phyloP scores from a whole-genome alignment of 1,139 yeast genomes.

The Debaryomyces coudertii region DNA sequence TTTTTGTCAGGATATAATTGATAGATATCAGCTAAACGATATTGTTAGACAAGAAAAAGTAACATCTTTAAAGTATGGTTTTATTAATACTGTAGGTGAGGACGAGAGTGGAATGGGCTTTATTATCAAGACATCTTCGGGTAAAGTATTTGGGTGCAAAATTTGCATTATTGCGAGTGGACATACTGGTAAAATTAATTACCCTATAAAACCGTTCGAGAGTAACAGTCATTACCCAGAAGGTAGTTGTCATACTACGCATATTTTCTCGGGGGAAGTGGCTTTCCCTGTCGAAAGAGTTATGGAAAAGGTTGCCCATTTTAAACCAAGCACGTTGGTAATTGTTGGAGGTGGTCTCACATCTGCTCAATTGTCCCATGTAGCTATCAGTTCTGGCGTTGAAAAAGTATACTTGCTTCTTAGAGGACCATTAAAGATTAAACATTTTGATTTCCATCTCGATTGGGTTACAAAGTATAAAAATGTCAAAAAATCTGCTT shows the following conservation, averaged over 20 bases:
- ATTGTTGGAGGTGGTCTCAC: constrained; percentile 55
- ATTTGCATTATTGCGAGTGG: constrained; percentile 46
- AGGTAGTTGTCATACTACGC: constrained; percentile 49
- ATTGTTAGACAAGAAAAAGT: constrained; percentile 41
- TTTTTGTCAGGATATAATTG: constrained; percentile 40
- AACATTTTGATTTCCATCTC: constrained; percentile 53
- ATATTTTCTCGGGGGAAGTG: constrained; percentile 35
- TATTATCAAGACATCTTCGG: constrained; percentile 30
- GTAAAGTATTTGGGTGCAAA: constrained; percentile 35
- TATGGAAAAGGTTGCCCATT: constrained; percentile 19
- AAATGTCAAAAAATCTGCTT: constrained; percentile 45
- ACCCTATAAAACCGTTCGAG: constrained; percentile 32
- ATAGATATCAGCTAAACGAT: constrained; percentile 34
- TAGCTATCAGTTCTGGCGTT: constrained; percentile 36
- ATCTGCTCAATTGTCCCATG: constrained; percentile 52
- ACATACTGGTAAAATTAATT: constrained; percentile 43
- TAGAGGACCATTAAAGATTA: constrained; percentile 46
- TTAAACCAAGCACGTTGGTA: constrained; percentile 27
- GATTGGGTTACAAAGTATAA: constrained; percentile 58
- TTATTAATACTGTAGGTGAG: constrained; percentile 27
- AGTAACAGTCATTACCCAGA: constrained; percentile 25
- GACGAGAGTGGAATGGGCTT: constrained; percentile 34
- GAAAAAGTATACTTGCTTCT: constrained; percentile 37
- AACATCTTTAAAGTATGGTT: constrained; percentile 32
- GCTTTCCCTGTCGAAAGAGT: constrained; percentile 26